Evolutionary conservation across 1,284 basidiomycete genomes (phyloP).

Genomic region (Ustilago lituana): DNA sequence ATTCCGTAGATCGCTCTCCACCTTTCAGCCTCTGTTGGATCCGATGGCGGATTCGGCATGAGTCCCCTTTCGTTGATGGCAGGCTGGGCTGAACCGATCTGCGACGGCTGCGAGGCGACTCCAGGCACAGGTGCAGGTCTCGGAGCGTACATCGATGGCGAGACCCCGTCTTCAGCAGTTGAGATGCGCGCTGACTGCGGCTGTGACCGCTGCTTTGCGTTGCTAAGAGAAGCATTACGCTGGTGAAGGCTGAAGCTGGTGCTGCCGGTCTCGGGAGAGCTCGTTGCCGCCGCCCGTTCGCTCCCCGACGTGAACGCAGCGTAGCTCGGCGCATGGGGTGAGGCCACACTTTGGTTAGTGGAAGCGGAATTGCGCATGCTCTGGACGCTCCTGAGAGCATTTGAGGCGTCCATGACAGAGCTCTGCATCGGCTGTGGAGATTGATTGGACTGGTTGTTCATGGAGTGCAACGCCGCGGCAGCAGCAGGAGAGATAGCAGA

Average conservation of each 20-base stretch:
- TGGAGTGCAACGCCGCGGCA: conserved; percentile 34
- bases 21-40: conserved; percentile 33
- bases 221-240: conserved; percentile 23
- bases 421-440: conserved; percentile 11
- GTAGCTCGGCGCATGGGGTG: conserved; percentile 14
- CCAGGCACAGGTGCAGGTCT: conserved; percentile 26
- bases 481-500: conserved; percentile 44
- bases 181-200: conserved; percentile 5
- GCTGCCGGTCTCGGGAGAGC: conserved; percentile 34
- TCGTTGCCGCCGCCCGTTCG: conserved; percentile 24
- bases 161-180: conserved; percentile 4
- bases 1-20: conserved; percentile 48
- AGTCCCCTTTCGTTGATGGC: conserved; percentile 14
- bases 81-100: neutral
- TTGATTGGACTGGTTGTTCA: conserved; percentile 16
- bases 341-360: conserved; percentile 17
- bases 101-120: neutral
- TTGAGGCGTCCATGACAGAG: conserved; percentile 31
- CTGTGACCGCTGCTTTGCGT: conserved; percentile 16
- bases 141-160: conserved; percentile 14
- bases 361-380: conserved; percentile 37
- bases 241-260: conserved; percentile 34
- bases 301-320: conserved; percentile 24
- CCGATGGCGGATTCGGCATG: conserved; percentile 30
- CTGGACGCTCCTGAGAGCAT: conserved; percentile 25